Evolutionary conservation across 2,329 filamentous ascomycete genomes (phyloP), one percentile per base, ranked within the genome.

Genomic region (Furcasterigmium sp.): DNA sequence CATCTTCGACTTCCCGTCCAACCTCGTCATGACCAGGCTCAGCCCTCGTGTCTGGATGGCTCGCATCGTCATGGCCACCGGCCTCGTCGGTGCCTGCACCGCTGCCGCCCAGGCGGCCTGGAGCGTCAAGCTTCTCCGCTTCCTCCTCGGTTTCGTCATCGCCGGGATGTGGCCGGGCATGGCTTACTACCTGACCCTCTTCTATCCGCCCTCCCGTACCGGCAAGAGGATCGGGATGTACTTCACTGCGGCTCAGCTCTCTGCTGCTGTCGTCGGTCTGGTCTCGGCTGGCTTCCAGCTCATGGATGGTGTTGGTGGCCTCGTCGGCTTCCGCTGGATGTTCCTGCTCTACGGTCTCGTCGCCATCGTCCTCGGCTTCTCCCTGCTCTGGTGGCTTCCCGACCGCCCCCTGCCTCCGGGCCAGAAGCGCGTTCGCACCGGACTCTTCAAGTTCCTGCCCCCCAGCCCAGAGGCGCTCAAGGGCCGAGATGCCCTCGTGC

Each of bases 101-200:
- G 80, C 88, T 6, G 88, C 87, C 11, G 88, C 93, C 58, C 78
- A 82, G 51, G 80, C 82, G 32, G 85, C 86, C 8, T 94, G 89
- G 85, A 93, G 87, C 56, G 73, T 95, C 54, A 91, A 91, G 52
- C 72, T 95, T n/a, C 75, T 95, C 21, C 83, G 90, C 8, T 84
- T 95, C 44, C 73, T 95, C 10, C 78, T 95, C 7, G 90, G 90
- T 38, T 76, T 93, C 13, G 89, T 95, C 19, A 91, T 91, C 59
- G 90, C 90, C 2, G 90, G 90, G 37, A 90, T 95, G 84, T 95
- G 90, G 90, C 90, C 90, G 0, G 90, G 90, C 39, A 95, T 95
- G 90, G 81, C 88, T 9, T 93, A 93, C 62, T 95, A 95, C 58
- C 73, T 95, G 37, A 94, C 90, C 0, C 74, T 95, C 8, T 95